Base-by-base conservation (phyloP, 73 alveolate species). In the Paramecium caudatum region DNA sequence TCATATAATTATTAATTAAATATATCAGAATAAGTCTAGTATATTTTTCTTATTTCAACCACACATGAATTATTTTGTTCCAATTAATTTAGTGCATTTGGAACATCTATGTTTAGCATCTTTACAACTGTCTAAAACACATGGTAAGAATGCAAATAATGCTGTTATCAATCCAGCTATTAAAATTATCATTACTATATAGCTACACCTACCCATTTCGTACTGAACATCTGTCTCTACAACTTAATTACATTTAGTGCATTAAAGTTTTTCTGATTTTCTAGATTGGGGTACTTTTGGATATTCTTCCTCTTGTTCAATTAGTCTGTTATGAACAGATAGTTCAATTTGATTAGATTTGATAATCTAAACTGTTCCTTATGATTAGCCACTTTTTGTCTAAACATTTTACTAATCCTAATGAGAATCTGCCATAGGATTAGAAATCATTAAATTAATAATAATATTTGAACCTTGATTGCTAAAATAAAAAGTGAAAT, bases 91-190 rank as follows among this genome's bases (percentile, higher is more conserved):
- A 1, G 43, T n/a, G 32, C 88, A 74, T 41, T 41, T 41, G 3
- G 88, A 39, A 43, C 88, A 74, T 45, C 23, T 74, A 43, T 74
- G 88, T 39, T 39, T 41, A 27, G 88, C 88, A 74, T 74, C 88
- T 45, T 74, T 27, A 16, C 88, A 74, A 41, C 32, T 37, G 15
- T 74, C 47, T 15, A 41, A 27, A 7, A 74, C 9, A 21, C 62
- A 74, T 36, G 88, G 88, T 5, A 74, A 30, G 43, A 74, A 27
- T 10, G 88, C 62, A 4, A 74, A 41, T 10, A 45, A 5, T 3
- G 88, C 88, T 3, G 88, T 74, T 36, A 74, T 41, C 4, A 74
- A 9, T 2, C 69, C 88, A 1, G 23, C 69, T 36, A 74, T 41
- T 3, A 74, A 25, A 5, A 74, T 41, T 15, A 74, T 16, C 47